These are phyloP conservation scores for Phytophthora sp. DNA, from an alignment of 352 stramenopile species.

Conservation along the genomic window DNA sequence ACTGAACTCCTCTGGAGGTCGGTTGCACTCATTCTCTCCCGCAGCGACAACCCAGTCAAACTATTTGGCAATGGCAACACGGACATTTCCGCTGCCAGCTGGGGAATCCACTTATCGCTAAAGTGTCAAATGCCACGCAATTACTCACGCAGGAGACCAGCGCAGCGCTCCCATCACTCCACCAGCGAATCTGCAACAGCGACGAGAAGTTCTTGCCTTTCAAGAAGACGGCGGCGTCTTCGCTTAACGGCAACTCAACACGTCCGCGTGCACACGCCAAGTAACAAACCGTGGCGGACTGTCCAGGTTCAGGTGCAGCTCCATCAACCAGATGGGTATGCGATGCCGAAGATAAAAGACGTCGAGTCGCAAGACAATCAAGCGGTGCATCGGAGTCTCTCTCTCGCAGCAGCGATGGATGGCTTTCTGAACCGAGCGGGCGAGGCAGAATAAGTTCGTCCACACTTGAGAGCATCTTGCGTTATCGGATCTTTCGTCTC, in stretches of 20 bases:
- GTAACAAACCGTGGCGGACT: constrained; percentile 19
- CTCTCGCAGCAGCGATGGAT: constrained; percentile 6
- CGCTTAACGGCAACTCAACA: background rate
- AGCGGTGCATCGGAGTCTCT: background rate
- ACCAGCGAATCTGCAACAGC: background rate
- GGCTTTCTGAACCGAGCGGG: background rate
- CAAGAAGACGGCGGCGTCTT: background rate
- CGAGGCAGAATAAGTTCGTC: background rate
- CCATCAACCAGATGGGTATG: constrained; percentile 31
- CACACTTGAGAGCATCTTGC: background rate
- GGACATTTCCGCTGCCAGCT: constrained; percentile 14
- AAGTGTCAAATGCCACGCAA: constrained; percentile 16
- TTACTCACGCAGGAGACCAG: constrained; percentile 10
- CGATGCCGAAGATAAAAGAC: constrained; percentile 20
- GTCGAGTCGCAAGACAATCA: constrained; percentile 17
- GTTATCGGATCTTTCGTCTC: too few species aligned
- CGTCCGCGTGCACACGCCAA: constrained; percentile 6
- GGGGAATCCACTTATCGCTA: constrained; percentile 2
- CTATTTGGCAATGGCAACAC: too few species aligned
- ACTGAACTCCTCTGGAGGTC: constrained; percentile 16
- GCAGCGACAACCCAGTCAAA: constrained; percentile 25
- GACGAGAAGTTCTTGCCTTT: constrained; percentile 2
- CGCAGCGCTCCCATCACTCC: constrained; percentile 1
- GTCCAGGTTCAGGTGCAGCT: constrained; percentile 17
- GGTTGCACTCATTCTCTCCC: constrained; percentile 28